These are phyloP conservation scores for Aspergillus fumigatus DNA, from an alignment of 2,329 filamentous ascomycete genomes.

Conservation along the genomic window DNA sequence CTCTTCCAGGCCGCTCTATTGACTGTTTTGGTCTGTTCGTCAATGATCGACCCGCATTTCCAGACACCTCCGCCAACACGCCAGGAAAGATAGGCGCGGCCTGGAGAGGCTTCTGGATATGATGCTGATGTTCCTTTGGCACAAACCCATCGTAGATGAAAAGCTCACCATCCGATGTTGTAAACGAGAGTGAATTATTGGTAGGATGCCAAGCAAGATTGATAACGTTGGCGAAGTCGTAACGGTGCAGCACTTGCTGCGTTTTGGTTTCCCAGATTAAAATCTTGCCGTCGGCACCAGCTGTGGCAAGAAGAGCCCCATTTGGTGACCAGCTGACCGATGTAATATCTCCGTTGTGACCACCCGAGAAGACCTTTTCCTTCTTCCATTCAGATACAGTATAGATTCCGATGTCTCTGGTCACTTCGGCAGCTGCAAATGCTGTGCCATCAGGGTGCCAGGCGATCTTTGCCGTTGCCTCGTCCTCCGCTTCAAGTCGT, in stretches of 20 bases:
- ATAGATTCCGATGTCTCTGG: conserved; percentile 77
- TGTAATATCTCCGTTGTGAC: conserved; percentile 79
- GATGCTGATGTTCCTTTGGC: conserved; percentile 44
- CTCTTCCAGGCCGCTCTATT: conserved; percentile 50
- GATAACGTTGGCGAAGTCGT: conserved; percentile 78
- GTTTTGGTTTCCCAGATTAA: conserved; percentile 83
- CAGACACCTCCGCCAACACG: conserved; percentile 64
- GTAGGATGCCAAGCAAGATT: conserved; percentile 87
- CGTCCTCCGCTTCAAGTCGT: conserved; percentile 69
- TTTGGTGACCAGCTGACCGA: conserved; percentile 92
- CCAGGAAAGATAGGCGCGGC: conserved; percentile 84
- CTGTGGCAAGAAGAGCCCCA: conserved; percentile 73
- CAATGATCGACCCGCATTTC: conserved; percentile 56
- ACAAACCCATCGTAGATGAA: conserved; percentile 71
- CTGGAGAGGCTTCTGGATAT: conserved; percentile 56
- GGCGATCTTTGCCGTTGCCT: conserved; percentile 66
- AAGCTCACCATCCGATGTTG: conserved; percentile 85
- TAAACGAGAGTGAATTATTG: conserved; percentile 85
- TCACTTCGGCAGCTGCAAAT: conserved; percentile 79
- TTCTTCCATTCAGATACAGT: conserved; percentile 88
- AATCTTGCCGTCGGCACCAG: conserved; percentile 47
- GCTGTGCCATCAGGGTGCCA: conserved; percentile 96
- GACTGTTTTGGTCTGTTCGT: conserved; percentile 54
- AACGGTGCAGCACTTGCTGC: conserved; percentile 71
- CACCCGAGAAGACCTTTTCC: conserved; percentile 72